Evolutionary conservation across 371 early-diverging fungal genomes (phyloP).

Genomic region (Fennellomyces sp.): DNA sequence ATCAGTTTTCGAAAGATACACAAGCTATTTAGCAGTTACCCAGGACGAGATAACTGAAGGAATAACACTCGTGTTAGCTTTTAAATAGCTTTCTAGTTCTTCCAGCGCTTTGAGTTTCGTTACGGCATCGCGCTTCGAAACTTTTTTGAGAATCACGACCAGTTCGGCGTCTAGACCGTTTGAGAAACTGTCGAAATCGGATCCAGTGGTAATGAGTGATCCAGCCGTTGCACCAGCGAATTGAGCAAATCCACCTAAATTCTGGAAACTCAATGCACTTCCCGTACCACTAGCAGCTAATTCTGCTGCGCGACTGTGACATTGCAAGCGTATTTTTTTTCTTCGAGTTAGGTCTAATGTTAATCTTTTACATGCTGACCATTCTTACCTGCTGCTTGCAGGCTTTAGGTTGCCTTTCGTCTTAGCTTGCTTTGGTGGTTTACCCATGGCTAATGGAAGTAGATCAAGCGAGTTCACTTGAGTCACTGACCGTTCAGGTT

Average conservation of each 20-base stretch:
- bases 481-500: too few relatives aligned
- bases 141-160: constrained; percentile 61
- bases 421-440: constrained; percentile 55
- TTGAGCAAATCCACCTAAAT: constrained; percentile 71
- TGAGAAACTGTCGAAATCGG: constrained; percentile 23
- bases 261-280: constrained; percentile 45
- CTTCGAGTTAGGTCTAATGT: too few relatives aligned
- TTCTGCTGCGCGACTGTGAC: constrained; percentile 73
- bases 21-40: constrained; percentile 31
- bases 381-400: constrained; percentile 71
- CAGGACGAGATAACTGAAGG: constrained; percentile 30
- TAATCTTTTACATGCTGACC: too few relatives aligned
- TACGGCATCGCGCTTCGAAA: constrained; percentile 65
- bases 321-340: too few relatives aligned
- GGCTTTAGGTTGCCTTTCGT: constrained; percentile 73
- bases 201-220: constrained; percentile 17
- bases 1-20: too few relatives aligned
- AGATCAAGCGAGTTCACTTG: too few relatives aligned
- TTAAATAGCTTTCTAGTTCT: constrained; percentile 59
- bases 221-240: constrained; percentile 46
- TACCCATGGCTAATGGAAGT: constrained; percentile 34
- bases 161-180: constrained; percentile 56
- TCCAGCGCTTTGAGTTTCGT: constrained; percentile 76
- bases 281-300: constrained; percentile 42
- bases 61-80: constrained; percentile 35